A percentile compares a stretch with the other conserved stretches of the same genome.
Conservation (phyloP, 2,329 filamentous ascomycete genomes). For the Pestalotiopsis sp. region DNA sequence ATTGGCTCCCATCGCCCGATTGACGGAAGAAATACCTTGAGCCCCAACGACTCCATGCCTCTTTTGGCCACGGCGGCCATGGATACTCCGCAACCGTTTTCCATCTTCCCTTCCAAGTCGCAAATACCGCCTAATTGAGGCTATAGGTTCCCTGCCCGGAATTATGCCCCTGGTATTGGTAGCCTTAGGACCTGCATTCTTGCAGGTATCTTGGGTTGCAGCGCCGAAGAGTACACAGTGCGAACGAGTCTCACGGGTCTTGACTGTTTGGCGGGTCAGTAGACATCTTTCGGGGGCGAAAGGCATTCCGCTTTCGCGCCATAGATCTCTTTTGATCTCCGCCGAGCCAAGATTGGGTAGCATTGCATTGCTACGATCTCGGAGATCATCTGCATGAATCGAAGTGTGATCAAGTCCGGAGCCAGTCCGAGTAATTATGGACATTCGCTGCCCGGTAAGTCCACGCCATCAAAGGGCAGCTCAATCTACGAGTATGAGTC, state of each 20-base stretch:
- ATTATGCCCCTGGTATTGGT: not conserved
- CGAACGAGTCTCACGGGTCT: not conserved
- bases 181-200: not conserved
- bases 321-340: not conserved
- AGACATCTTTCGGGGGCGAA: not conserved
- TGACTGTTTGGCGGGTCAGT: not conserved
- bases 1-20: conserved; percentile 2
- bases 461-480: no score
- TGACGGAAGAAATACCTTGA: not conserved
- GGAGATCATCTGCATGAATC: not conserved
- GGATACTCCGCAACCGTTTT: not conserved
- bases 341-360: not conserved
- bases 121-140: not conserved
- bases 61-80: not conserved
- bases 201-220: not conserved
- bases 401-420: not conserved
- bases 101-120: not conserved
- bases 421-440: not conserved
- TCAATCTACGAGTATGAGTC: no score
- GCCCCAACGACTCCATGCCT: not conserved
- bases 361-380: not conserved
- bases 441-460: no score
- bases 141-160: not conserved
- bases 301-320: not conserved
- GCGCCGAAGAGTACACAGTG: not conserved